Base-by-base conservation (phyloP, 225 moss, liverwort and hornwort species). In the Straminergon stramineum region DNA sequence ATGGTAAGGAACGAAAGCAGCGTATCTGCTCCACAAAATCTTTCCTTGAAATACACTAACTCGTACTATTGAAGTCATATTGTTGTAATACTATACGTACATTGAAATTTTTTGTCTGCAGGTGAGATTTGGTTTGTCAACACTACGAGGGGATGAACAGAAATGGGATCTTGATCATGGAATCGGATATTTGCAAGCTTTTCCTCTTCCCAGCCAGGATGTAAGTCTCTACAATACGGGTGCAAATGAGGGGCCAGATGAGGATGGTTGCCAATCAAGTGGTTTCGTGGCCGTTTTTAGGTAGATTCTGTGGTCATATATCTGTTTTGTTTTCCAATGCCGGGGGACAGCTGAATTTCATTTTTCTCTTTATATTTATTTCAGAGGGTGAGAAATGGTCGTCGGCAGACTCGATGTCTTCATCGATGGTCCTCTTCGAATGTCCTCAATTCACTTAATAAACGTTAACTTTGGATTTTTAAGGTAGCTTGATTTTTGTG, bases 391-490 rank as follows among this genome's bases (percentile, higher is more conserved):
- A 64, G 84, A 90, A 71, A 37, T 21, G 83, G 87, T 69, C 58
- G 67, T 87, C 88, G 84, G 71, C 57, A 85, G 80, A 88, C 79
- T 73, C 63, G 88, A 88, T 64, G 71, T 70, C 82, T 87, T 68
- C 88, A 71, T 71, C 78, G 71, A 79, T 80, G 37, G 34, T 65
- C 56, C 79, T 31, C 73, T 63, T 90, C 84, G 21, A 76, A 83
- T 88, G 78, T 73, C 90, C 88, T 91, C 85, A 30, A 63, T 41
- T 82, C 85, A 88, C 81, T 55, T 58, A 91, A 91, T 91, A 91
- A 91, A 78, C 37, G 32, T 83, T 62, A 15, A 66, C 83, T 39
- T 60, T 63, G 56, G 60, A 70, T 69, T 57, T 70, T 51, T 45
- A 52, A 68, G n/a, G 83, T 67, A 73, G 65, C 19, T 35, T 24